Evolutionary conservation across 2,329 filamentous ascomycete species (phyloP).

Genomic region (Cryphonectria japonica): DNA sequence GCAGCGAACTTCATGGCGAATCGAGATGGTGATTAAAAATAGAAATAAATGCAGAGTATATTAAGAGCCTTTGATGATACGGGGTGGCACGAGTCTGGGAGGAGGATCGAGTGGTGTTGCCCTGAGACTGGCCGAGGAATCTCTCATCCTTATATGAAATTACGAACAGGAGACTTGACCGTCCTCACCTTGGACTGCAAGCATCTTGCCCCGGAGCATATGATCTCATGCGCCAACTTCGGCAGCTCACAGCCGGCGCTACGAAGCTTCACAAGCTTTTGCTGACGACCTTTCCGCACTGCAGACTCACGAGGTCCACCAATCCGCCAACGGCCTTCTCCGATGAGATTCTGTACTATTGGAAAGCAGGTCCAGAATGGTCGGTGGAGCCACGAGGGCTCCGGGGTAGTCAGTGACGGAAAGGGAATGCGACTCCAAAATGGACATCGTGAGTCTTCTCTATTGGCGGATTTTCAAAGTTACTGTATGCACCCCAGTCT

Average conservation of each 20-base stretch:
- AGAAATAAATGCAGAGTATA: neutral
- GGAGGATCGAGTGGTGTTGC: neutral
- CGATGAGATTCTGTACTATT: neutral
- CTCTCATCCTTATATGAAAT: neutral
- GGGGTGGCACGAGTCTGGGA: neutral
- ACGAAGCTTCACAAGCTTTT: neutral
- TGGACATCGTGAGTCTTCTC: neutral
- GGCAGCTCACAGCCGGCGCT: neutral
- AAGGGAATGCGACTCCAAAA: neutral
- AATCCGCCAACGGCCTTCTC: neutral
- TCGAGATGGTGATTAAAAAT: neutral
- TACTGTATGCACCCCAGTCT: neutral
- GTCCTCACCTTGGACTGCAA: neutral
- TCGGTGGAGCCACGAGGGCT: neutral
- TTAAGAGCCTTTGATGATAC: neutral
- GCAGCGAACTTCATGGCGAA: slow-evolving; percentile 6
- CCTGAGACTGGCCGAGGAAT: neutral
- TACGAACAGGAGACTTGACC: neutral
- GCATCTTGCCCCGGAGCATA: neutral
- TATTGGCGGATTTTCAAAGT: neutral
- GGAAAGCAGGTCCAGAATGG: neutral
- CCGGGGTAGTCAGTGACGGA: neutral
- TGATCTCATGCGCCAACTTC: neutral
- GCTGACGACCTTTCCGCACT: neutral
- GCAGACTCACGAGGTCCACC: slow-evolving; percentile 10